These are phyloP conservation scores for Blastomyces emzantsi DNA, from an alignment of 2,329 filamentous ascomycete genomes.

Conservation along the genomic window DNA sequence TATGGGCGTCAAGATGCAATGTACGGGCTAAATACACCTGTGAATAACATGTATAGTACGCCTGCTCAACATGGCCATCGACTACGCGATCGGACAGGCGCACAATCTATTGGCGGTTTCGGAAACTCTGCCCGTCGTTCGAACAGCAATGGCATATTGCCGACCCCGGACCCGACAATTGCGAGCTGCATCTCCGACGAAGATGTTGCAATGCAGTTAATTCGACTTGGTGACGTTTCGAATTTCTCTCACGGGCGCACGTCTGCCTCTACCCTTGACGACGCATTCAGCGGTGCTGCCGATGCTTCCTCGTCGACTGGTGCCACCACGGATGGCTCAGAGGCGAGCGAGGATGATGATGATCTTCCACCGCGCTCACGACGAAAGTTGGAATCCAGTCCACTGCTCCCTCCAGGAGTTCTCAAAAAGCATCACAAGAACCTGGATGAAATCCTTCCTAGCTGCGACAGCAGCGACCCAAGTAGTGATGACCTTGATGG, in stretches of 20 bases:
- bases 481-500: slow-evolving; percentile 54
- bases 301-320: slow-evolving; percentile 78
- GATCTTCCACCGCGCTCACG: slow-evolving; percentile 42
- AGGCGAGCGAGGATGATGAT: slow-evolving; percentile 51
- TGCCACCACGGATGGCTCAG: slow-evolving; percentile 68
- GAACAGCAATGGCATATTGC: slow-evolving; percentile 55
- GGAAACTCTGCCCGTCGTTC: slow-evolving; percentile 32
- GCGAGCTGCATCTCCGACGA: slow-evolving; percentile 96
- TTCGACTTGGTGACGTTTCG: slow-evolving; percentile 88
- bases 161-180: slow-evolving; percentile 94
- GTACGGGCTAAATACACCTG: slow-evolving; percentile 28
- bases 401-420: slow-evolving; percentile 37
- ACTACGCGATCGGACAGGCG: slow-evolving; percentile 55
- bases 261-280: slow-evolving; percentile 85
- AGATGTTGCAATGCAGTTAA: slow-evolving; percentile 93
- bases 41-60: slow-evolving; percentile 49
- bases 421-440: slow-evolving; percentile 41
- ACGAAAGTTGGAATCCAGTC: slow-evolving; percentile 34
- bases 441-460: slow-evolving; percentile 46
- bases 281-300: slow-evolving; percentile 83
- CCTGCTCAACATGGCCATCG: slow-evolving; percentile 55
- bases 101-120: slow-evolving; percentile 38
- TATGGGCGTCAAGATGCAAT: slow-evolving; percentile 48
- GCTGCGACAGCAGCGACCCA: slow-evolving; percentile 49
- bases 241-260: slow-evolving; percentile 90